These are phyloP conservation scores for Cryptococcus jaspeensis DNA, from an alignment of 1,284 basidiomycete genomes.

Conservation along the genomic window DNA sequence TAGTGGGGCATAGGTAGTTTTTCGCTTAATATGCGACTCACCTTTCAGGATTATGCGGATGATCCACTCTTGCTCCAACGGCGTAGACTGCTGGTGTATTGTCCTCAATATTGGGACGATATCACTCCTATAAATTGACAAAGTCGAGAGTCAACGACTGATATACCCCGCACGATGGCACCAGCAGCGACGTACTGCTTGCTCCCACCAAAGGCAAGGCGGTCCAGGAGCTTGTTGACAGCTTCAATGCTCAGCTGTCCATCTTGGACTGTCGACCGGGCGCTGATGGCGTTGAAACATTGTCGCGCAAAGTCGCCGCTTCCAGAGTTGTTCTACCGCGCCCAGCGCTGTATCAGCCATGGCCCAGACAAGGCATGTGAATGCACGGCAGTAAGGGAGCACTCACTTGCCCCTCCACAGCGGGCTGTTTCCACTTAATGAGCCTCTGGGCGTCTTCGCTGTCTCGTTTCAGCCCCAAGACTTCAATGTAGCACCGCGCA, in stretches of 20 bases:
- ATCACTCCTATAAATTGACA: slow-evolving; percentile 59
- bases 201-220: slow-evolving; percentile 54
- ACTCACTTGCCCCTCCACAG: slow-evolving; percentile 36
- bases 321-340: slow-evolving; percentile 40
- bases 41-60: slow-evolving; percentile 88
- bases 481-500: slow-evolving; percentile 82
- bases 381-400: not conserved
- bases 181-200: slow-evolving; percentile 26
- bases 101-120: slow-evolving; percentile 72
- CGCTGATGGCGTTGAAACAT: slow-evolving; percentile 76
- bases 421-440: slow-evolving; percentile 84
- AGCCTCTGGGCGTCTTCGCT: slow-evolving; percentile 76
- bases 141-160: not conserved
- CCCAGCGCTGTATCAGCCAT: not conserved
- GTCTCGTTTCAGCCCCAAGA: slow-evolving; percentile 74
- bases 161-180: not conserved
- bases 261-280: slow-evolving; percentile 76
- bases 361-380: not conserved
- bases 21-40: slow-evolving; percentile 6
- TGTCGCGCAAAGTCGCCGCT: slow-evolving; percentile 79
- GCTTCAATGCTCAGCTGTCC: slow-evolving; percentile 73
- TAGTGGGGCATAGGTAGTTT: not conserved
- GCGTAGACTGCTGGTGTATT: slow-evolving; percentile 72
- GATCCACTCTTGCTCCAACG: slow-evolving; percentile 87
- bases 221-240: slow-evolving; percentile 73